Evolutionary conservation across 495 filamentous ascomycete genomes (phyloP).

Genomic region (Podospora didyma): DNA sequence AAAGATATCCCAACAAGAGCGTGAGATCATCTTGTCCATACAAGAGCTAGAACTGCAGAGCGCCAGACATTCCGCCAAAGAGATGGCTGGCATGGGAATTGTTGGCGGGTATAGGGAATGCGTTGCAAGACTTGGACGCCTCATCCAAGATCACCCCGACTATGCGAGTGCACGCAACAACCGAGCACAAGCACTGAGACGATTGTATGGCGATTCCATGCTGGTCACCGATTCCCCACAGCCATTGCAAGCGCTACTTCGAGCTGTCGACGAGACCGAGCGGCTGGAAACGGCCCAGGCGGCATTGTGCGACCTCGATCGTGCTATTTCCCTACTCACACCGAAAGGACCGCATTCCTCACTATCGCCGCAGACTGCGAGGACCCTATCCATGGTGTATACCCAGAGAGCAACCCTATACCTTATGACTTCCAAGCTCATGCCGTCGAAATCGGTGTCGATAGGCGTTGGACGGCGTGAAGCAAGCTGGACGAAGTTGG

Average conservation of each 20-base stretch:
- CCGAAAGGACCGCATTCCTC: slow-evolving; percentile 45
- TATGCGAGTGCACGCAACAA: slow-evolving; percentile 78
- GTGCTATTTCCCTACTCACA: slow-evolving; percentile 64
- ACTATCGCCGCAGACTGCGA: slow-evolving; percentile 57
- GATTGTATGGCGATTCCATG: slow-evolving; percentile 52
- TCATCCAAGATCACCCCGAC: slow-evolving; percentile 55
- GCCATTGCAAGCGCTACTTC: slow-evolving; percentile 26
- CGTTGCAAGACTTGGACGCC: slow-evolving; percentile 41
- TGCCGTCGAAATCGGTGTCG: slow-evolving; percentile 15
- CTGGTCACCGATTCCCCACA: slow-evolving; percentile 26
- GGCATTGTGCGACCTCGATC: slow-evolving; percentile 57
- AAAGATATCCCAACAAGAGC: slow-evolving; percentile 37
- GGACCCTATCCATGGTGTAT: slow-evolving; percentile 63
- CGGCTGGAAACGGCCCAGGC: slow-evolving; percentile 29
- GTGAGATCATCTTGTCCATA: slow-evolving; percentile 46
- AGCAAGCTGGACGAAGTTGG: slow-evolving; percentile 41
- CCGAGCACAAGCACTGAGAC: slow-evolving; percentile 65
- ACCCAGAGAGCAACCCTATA: slow-evolving; percentile 75
- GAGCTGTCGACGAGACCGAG: slow-evolving; percentile 24
- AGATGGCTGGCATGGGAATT: slow-evolving; percentile 17
- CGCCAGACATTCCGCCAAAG: slow-evolving; percentile 31
- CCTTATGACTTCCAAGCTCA: slow-evolving; percentile 55
- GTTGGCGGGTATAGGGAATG: slow-evolving; percentile 36
- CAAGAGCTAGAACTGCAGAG: slow-evolving; percentile 45
- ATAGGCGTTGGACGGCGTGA: slow-evolving; percentile 32